phyloP scores from a whole-genome alignment of 2,329 filamentous ascomycete species.

The Nigrospora oryzae region DNA sequence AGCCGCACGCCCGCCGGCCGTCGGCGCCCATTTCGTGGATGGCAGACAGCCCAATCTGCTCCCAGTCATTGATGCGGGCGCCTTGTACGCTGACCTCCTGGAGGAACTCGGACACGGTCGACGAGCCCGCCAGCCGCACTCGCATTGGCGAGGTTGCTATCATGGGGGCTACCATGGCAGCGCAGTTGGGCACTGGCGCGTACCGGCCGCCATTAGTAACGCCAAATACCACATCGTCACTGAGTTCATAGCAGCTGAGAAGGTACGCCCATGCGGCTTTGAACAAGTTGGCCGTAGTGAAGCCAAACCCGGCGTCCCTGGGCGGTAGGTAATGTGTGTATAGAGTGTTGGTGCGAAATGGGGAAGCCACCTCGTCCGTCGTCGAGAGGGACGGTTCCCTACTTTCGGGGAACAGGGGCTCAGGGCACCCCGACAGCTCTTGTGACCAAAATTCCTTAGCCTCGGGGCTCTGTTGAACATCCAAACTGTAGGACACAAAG shows the following conservation, averaged over 20 bases:
- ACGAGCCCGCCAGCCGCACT: neutral
- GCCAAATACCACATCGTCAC: neutral
- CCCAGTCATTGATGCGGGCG: neutral
- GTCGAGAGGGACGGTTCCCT: neutral
- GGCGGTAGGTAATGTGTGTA: neutral
- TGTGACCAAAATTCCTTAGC: neutral
- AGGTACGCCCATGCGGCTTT: neutral
- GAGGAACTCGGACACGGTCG: neutral
- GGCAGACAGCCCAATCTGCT: neutral
- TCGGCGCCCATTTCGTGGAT: neutral
- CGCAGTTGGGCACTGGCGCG: neutral
- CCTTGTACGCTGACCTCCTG: neutral
- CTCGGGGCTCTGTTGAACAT: neutral
- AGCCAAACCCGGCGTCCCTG: neutral
- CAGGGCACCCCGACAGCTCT: neutral
- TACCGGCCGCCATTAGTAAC: neutral
- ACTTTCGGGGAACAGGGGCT: neutral
- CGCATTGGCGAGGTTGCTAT: neutral
- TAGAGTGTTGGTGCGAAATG: neutral
- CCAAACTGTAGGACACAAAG: neutral
- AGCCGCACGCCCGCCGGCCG: neutral
- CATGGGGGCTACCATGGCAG: neutral
- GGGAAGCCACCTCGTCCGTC: too few species aligned
- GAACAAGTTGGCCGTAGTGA: neutral
- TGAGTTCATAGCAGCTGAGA: neutral